A percentile compares a stretch with the other conserved stretches of the same genome.
Evolutionary conservation across 805 yeast species (phyloP).

Genomic region (Lachancea sp.): DNA sequence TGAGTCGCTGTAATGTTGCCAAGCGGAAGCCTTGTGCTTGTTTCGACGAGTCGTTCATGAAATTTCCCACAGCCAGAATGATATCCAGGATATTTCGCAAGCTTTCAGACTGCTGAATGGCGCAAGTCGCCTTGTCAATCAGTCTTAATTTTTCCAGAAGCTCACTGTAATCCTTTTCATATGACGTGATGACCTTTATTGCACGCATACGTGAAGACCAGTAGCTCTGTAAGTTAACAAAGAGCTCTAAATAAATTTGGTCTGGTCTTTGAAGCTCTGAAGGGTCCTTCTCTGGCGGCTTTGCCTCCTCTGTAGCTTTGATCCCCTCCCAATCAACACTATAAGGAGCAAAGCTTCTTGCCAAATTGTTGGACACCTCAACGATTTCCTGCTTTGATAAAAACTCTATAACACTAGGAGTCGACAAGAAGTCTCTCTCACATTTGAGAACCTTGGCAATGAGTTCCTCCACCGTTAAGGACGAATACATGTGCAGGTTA

Average conservation of each 20-base stretch:
- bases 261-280: slow-evolving; percentile 81
- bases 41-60: slow-evolving; percentile 88
- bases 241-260: slow-evolving; percentile 71
- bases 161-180: slow-evolving; percentile 73
- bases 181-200: slow-evolving; percentile 58
- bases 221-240: slow-evolving; percentile 76
- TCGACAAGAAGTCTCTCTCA: slow-evolving; percentile 61
- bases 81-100: slow-evolving; percentile 72
- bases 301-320: slow-evolving; percentile 35
- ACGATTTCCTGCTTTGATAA: slow-evolving; percentile 67
- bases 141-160: slow-evolving; percentile 57
- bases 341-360: slow-evolving; percentile 74
- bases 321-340: slow-evolving; percentile 58
- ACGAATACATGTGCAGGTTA: slow-evolving; percentile 73
- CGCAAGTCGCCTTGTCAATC: slow-evolving; percentile 67
- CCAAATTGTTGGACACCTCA: slow-evolving; percentile 65
- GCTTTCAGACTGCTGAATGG: slow-evolving; percentile 58
- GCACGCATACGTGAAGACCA: slow-evolving; percentile 94
- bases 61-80: slow-evolving; percentile 88
- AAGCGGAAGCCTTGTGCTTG: slow-evolving; percentile 91
- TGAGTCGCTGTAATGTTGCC: slow-evolving; percentile 81
- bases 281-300: slow-evolving; percentile 62
- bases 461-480: slow-evolving; percentile 54
- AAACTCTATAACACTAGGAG: slow-evolving; percentile 75
- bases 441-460: slow-evolving; percentile 70